A percentile compares a stretch with the other conserved stretches of the same genome.
These are phyloP conservation scores for Oenanthe sinensis DNA, from an alignment of 129 eudicot genomes.

Conservation along the genomic window DNA sequence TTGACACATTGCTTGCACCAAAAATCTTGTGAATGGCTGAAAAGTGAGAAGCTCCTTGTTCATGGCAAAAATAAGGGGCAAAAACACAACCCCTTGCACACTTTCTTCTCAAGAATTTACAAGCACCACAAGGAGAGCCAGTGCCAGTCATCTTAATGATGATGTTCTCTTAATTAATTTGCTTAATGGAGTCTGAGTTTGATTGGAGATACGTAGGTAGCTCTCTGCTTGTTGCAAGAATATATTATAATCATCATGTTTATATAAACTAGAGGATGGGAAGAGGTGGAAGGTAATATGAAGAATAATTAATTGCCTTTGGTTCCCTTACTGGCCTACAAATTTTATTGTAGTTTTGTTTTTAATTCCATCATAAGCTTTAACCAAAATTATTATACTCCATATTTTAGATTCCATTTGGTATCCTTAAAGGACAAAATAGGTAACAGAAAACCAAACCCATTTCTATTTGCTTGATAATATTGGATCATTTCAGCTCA, in stretches of 20 bases:
- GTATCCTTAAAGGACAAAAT: constrained; percentile 5
- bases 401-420: constrained; percentile 43
- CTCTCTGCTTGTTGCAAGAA: constrained; percentile 41
- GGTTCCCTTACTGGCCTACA: constrained; percentile 92
- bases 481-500: constrained; percentile 22
- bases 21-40: constrained; percentile 95
- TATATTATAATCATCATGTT: constrained; percentile 24
- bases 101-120: constrained; percentile 57
- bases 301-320: constrained; percentile 37
- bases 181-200: constrained; percentile 4
- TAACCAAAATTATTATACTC: constrained; percentile 16
- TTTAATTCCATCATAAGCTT: constrained; percentile 19
- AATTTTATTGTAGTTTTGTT: constrained; percentile 29
- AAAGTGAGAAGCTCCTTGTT: constrained; percentile 60
- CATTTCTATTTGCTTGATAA: constrained; percentile 29
- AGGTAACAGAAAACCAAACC: constrained; percentile 34
- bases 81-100: constrained; percentile 51
- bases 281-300: constrained; percentile 42
- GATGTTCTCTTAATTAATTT: not conserved
- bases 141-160: constrained; percentile 55
- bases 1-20: constrained; percentile 95
- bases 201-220: constrained; percentile 19
- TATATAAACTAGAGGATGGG: constrained; percentile 57
- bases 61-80: constrained; percentile 57
- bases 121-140: constrained; percentile 58